Conservation (phyloP, 1,284 basidiomycete genomes). For the Pulveroboletus ridleyi region DNA sequence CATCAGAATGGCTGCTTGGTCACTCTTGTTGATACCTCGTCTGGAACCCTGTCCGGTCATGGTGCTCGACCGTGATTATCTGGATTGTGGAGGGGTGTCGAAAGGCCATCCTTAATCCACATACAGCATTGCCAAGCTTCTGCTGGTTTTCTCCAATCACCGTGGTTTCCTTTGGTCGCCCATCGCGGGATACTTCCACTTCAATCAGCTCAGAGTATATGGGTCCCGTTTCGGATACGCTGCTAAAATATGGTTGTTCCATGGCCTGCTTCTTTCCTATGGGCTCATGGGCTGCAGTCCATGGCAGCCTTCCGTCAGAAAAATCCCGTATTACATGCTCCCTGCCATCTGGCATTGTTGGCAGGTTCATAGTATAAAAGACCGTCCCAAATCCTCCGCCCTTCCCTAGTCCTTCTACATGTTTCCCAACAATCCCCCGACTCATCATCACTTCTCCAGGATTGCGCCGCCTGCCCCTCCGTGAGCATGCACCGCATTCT, state of each 20-base stretch:
- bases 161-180: background rate
- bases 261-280: background rate
- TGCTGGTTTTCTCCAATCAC: background rate
- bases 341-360: conserved; percentile 21
- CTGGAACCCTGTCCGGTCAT: conserved; percentile 23
- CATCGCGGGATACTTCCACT: background rate
- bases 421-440: background rate
- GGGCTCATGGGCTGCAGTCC: background rate
- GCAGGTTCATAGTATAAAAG: conserved; percentile 19
- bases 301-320: conserved; percentile 12
- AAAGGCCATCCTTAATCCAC: conserved; percentile 29
- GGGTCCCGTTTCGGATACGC: background rate
- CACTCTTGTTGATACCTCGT: conserved; percentile 26
- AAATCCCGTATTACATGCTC: conserved; percentile 2
- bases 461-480: accelerated
- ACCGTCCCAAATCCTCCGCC: accelerated
- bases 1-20: no score
- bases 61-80: conserved; percentile 23
- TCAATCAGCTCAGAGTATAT: background rate
- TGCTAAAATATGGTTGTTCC: background rate
- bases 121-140: background rate
- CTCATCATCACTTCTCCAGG: background rate
- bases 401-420: background rate
- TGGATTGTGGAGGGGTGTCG: conserved; percentile 31
- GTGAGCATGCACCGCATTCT: conserved; percentile 2